A percentile compares a stretch with the other conserved stretches of the same genome.
phyloP scores from a whole-genome alignment of 169 alveolate genomes.

The Cryptosporidium baileyi region DNA sequence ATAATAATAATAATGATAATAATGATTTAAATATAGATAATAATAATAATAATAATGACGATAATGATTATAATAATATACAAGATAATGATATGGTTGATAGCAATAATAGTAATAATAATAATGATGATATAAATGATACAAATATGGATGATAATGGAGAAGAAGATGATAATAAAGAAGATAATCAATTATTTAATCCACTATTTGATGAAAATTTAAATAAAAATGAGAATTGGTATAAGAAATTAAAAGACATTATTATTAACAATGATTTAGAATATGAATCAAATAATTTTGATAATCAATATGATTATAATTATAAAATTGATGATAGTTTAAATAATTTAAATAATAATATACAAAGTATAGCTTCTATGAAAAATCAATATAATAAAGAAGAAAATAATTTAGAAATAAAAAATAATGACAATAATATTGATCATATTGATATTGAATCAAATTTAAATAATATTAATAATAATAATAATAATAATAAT shows the following conservation, averaged over 20 bases:
- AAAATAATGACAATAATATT: constrained; percentile 46
- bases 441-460: constrained; percentile 55
- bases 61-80: not conserved
- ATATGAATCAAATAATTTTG: too few relatives aligned
- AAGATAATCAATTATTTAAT: constrained; percentile 73
- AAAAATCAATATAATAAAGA: constrained; percentile 69
- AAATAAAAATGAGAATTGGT: constrained; percentile 17
- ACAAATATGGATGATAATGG: constrained; percentile 74
- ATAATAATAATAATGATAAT: not conserved
- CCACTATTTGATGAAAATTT: constrained; percentile 70
- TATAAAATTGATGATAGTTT: too few relatives aligned
- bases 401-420: constrained; percentile 66
- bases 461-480: constrained; percentile 61
- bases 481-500: constrained; percentile 12
- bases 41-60: constrained; percentile 1
- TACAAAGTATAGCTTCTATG: too few relatives aligned
- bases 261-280: too few relatives aligned
- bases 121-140: constrained; percentile 72
- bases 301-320: too few relatives aligned
- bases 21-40: not conserved
- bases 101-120: too few relatives aligned
- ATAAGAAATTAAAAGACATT: not conserved
- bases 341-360: too few relatives aligned
- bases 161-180: constrained; percentile 71
- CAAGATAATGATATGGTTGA: constrained; percentile 16